Evolutionary conservation across 441 rosid species (phyloP).

Genomic region (Populus hybrid): DNA sequence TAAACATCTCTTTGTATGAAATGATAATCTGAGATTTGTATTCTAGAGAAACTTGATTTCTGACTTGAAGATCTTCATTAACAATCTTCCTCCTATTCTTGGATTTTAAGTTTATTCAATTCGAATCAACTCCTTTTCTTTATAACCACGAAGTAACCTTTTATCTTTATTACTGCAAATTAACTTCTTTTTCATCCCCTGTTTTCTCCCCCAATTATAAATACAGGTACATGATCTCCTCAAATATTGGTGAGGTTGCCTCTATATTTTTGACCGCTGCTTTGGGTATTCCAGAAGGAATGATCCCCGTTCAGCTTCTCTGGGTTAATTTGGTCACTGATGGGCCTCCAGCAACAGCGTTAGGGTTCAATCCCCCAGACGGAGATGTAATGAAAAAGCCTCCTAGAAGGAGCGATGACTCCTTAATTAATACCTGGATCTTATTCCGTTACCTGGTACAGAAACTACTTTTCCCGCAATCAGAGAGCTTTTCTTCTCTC

Average conservation of each 20-base stretch:
- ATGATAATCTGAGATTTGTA: not conserved
- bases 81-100: not conserved
- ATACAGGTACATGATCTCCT: constrained; percentile 93
- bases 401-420: constrained; percentile 83
- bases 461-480: not conserved
- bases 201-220: not conserved
- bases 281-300: constrained; percentile 94
- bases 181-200: not conserved
- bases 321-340: constrained; percentile 98
- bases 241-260: constrained; percentile 96
- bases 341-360: constrained; percentile 95
- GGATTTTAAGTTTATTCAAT: not conserved
- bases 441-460: constrained; percentile 88
- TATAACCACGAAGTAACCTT: not conserved
- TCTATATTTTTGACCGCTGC: constrained; percentile 93
- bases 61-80: not conserved
- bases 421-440: constrained; percentile 82
- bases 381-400: constrained; percentile 86
- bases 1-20: not conserved
- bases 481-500: not conserved
- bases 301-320: constrained; percentile 96
- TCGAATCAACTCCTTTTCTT: not conserved
- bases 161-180: not conserved
- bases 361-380: constrained; percentile 95
- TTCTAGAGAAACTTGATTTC: not conserved